These are phyloP conservation scores for Nissolia schottii DNA, from an alignment of 306 rosid genomes.

Conservation along the genomic window DNA sequence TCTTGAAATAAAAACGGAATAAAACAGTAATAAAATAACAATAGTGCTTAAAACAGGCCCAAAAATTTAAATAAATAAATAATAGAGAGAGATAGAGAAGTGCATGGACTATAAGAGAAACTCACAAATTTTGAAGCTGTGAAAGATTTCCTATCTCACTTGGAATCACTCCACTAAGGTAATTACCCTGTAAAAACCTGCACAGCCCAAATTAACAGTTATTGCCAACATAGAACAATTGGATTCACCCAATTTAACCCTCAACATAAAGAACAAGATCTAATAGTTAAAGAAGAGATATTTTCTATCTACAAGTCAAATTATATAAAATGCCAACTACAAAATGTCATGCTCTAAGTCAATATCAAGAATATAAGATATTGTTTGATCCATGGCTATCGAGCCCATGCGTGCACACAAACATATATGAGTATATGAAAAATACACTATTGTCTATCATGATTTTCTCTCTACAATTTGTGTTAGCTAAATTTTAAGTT, in stretches of 20 bases:
- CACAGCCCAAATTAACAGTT: constrained; percentile 27
- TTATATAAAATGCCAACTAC: background rate
- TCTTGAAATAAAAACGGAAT: constrained; percentile 14
- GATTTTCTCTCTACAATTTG: background rate
- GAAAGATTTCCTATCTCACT: constrained; percentile 78
- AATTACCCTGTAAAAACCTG: constrained; percentile 97
- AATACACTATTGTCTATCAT: background rate
- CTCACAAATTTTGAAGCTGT: constrained; percentile 73
- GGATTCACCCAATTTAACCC: background rate
- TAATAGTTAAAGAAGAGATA: constrained; percentile 4
- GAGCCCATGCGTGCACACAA: background rate
- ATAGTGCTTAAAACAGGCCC: background rate
- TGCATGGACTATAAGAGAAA: constrained; percentile 23
- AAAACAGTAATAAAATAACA: background rate
- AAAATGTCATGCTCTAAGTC: background rate
- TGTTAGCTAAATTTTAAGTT: background rate
- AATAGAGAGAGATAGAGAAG: no score
- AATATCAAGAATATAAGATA: constrained; percentile 8
- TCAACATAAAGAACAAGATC: constrained; percentile 13
- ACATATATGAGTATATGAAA: background rate
- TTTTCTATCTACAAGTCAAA: background rate
- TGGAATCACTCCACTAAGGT: constrained; percentile 83
- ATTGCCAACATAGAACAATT: constrained; percentile 16
- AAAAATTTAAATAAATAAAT: constrained; percentile 12
- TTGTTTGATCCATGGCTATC: background rate